Base-by-base conservation (phyloP, 148 eudicot genomes). In the Camellia lanceoleosa region DNA sequence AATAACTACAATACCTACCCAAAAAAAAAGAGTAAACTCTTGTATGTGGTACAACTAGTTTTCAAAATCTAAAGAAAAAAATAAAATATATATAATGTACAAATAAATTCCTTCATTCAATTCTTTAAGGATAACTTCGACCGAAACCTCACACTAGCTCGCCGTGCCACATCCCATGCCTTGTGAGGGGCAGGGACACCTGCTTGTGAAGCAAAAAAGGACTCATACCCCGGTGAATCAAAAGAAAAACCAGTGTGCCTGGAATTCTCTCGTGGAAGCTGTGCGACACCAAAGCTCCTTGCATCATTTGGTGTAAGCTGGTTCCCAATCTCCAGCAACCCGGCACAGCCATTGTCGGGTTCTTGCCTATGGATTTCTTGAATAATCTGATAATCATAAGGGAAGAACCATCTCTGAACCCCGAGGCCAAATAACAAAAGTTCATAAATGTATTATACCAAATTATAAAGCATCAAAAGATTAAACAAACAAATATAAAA, bases 221-320 rank as follows among this genome's bases (percentile, higher is more conserved):
- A 95, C 80, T 95, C 99, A 11, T 89, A 95, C 23, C 97, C 99
- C 1, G 99, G 99, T 5, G 99, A 95, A 83, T 95, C 99, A 70
- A 95, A 95, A 23, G 99, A 97, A 68, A 92, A 93, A 73, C 99
- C 99, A 1, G 99, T 95, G 83, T 95, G 97, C 81, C 79, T 92
- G 1, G 99, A 95, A 14, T 79, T 87, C 77, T 93, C 90, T n/a
- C 89, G 77, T 0, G 99, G 97, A 65, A 95, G 97, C 76, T 85
- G 94, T 67, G 93, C 86, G 62, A 95, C 75, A 16, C 94, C 95
- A 52, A 82, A 93, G 82, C 92, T 95, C 75, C 97, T 85, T 41
- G 86, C 90, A 73, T 93, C 92, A 44, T 89, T 90, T 46, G 91
- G 90, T 3, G 88, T 85, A 5, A 95, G 93, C 79, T 85, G 82